These are phyloP conservation scores for Penicillium sp. DNA, from an alignment of 2,329 filamentous ascomycete species.

Conservation along the genomic window DNA sequence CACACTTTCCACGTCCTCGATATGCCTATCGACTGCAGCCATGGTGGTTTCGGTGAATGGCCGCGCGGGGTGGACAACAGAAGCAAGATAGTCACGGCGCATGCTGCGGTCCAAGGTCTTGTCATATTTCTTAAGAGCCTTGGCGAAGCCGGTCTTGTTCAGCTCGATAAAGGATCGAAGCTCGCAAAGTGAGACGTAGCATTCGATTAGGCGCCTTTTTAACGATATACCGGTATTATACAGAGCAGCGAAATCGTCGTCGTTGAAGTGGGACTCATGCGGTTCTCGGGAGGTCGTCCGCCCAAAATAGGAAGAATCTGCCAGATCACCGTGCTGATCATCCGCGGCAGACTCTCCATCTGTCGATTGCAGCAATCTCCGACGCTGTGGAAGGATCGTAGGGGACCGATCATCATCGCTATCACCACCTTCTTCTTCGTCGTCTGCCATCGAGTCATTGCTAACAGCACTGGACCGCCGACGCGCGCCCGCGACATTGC, in stretches of 20 bases:
- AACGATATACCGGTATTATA: conserved; percentile 76
- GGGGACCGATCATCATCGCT: conserved; percentile 60
- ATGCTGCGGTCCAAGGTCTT: conserved; percentile 86
- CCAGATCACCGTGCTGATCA: conserved; percentile 35
- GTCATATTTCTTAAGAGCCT: conserved; percentile 97
- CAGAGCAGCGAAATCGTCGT: conserved; percentile 66
- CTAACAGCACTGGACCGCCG: conserved; percentile 49
- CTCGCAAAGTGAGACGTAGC: conserved; percentile 91
- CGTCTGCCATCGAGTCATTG: conserved; percentile 51
- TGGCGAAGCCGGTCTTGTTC: conserved; percentile 93
- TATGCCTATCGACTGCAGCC: conserved; percentile 67
- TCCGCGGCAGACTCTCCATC: conserved; percentile 31
- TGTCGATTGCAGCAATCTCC: conserved; percentile 23
- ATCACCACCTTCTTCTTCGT: conserved; percentile 48
- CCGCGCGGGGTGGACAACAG: conserved; percentile 72
- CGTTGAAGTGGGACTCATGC: conserved; percentile 74
- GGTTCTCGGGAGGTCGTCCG: conserved; percentile 23
- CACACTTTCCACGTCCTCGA: conserved; percentile 70
- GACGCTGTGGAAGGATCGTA: conserved; percentile 8
- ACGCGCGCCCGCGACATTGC: conserved; percentile 23
- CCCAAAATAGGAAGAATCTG: conserved; percentile 35
- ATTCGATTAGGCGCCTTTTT: conserved; percentile 83
- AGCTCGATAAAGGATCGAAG: conserved; percentile 94
- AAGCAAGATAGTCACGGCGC: conserved; percentile 71
- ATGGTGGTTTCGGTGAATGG: conserved; percentile 76